Evolutionary conservation across 164 flowering plant species (phyloP).

Genomic region (Nymphaea thermarum): DNA sequence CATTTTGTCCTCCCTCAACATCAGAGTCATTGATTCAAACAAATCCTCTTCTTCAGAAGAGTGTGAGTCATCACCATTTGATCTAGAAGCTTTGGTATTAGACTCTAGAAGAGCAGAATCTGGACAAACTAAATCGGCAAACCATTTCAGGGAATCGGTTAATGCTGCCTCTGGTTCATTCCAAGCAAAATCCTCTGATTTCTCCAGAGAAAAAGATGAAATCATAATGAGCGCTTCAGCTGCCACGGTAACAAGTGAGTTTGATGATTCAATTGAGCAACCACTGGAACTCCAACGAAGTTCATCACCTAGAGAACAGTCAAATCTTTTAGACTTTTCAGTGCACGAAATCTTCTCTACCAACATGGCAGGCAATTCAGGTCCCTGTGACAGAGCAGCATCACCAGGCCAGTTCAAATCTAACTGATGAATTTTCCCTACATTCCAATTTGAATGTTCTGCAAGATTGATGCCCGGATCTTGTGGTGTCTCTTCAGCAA

Average conservation of each 20-base stretch:
- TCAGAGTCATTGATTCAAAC: slow-evolving; percentile 78
- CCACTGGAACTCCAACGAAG: not conserved
- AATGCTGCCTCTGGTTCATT: slow-evolving; percentile 4
- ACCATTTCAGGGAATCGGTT: slow-evolving; percentile 34
- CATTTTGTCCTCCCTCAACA: slow-evolving; percentile 36
- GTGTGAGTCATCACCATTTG: slow-evolving; percentile 3
- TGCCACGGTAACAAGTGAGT: slow-evolving; percentile 45
- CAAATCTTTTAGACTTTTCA: not conserved
- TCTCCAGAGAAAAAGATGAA: not conserved
- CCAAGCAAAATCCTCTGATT: not conserved
- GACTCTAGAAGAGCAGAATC: not conserved
- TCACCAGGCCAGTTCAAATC: not conserved
- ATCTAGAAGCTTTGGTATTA: not conserved
- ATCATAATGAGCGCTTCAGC: not conserved
- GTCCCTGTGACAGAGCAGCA: not conserved
- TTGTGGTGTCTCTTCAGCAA: not conserved
- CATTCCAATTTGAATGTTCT: not conserved
- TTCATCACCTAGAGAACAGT: not conserved
- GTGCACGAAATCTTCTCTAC: not conserved
- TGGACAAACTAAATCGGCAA: slow-evolving; percentile 42
- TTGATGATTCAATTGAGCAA: slow-evolving; percentile 20
- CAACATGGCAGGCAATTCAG: not conserved
- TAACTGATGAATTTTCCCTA: not conserved
- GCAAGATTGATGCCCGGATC: not conserved
- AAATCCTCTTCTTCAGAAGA: slow-evolving; percentile 34